phyloP scores from a whole-genome alignment of 306 rosid genomes.

The Leucaena leucocephala region DNA sequence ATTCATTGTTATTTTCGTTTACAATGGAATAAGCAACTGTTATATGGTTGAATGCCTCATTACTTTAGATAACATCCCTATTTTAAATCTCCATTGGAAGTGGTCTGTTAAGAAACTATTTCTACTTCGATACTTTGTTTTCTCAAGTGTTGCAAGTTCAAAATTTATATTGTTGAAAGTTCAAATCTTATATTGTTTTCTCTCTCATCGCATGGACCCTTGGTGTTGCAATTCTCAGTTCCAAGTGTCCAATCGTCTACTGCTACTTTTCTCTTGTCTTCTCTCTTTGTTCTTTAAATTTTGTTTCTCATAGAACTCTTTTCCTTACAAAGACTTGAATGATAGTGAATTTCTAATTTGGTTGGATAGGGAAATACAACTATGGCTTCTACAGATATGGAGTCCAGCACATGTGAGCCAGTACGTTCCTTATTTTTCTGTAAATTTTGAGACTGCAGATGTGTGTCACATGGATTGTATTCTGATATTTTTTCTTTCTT shows the following conservation, averaged over 20 bases:
- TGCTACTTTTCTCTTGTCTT: not conserved
- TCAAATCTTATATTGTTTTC: not conserved
- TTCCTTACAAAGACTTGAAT: conserved; percentile 15
- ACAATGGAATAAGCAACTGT: not conserved
- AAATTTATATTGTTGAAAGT: not conserved
- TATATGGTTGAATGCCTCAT: not conserved
- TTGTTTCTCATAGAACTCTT: not conserved
- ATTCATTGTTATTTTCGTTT: not conserved
- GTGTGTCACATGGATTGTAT: conserved; percentile 22
- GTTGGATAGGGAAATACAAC: conserved; percentile 38
- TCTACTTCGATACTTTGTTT: not conserved
- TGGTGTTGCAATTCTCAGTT: conserved; percentile 2
- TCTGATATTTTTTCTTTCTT: conserved; percentile 32
- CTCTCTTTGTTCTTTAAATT: conserved; percentile 3
- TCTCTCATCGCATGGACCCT: not conserved
- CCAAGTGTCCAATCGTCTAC: not conserved
- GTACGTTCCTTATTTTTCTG: conserved; percentile 39
- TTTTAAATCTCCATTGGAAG: conserved; percentile 8
- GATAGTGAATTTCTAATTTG: conserved; percentile 38
- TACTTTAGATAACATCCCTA: not conserved
- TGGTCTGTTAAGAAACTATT: not conserved
- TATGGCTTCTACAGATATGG: conserved; percentile 33
- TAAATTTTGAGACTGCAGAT: conserved; percentile 22
- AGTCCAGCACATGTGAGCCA: conserved; percentile 42
- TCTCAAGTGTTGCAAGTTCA: not conserved